A percentile compares a stretch with the other conserved stretches of the same genome.
Evolutionary conservation across 176 grass and related monocot genomes (phyloP).

Genomic region (Urochloa ruziziensis): DNA sequence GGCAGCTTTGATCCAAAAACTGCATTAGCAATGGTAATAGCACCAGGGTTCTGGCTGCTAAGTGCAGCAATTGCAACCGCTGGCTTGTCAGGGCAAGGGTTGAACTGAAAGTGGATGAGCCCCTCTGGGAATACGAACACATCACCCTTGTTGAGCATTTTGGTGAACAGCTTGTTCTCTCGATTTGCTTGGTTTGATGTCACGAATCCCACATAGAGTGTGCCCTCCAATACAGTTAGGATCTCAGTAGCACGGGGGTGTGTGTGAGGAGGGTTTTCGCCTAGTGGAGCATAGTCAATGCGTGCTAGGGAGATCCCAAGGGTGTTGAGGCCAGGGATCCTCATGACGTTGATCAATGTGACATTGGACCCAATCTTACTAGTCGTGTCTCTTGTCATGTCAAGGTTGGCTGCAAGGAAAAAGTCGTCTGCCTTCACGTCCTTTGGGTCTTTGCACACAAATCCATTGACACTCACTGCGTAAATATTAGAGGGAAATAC

Average conservation of each 20-base stretch:
- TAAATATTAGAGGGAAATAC: not conserved
- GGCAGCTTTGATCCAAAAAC: conserved; percentile 4
- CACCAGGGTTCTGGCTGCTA: not conserved
- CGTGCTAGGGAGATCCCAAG: conserved; percentile 15
- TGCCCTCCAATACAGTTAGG: not conserved
- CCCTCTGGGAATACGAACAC: not conserved
- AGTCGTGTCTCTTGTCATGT: not conserved
- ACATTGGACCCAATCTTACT: conserved; percentile 14
- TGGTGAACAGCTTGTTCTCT: not conserved
- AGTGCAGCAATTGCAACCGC: not conserved
- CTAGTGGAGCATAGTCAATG: not conserved
- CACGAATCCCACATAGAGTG: conserved; percentile 8
- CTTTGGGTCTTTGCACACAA: conserved; percentile 13
- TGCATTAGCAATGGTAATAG: not conserved
- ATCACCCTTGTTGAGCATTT: not conserved
- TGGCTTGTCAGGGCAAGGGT: not conserved
- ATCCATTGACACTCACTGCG: conserved; percentile 29
- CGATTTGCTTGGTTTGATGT: not conserved
- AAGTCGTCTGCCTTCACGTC: not conserved
- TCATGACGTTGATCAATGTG: not conserved
- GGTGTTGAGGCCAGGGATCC: conserved; percentile 20
- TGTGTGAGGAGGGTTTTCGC: not conserved
- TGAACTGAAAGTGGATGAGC: conserved; percentile 8
- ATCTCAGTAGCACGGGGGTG: conserved; percentile 20
- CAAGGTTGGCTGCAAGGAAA: not conserved